Conservation (phyloP, 352 stramenopile genomes). For the Halophytophthora batemanensis region DNA sequence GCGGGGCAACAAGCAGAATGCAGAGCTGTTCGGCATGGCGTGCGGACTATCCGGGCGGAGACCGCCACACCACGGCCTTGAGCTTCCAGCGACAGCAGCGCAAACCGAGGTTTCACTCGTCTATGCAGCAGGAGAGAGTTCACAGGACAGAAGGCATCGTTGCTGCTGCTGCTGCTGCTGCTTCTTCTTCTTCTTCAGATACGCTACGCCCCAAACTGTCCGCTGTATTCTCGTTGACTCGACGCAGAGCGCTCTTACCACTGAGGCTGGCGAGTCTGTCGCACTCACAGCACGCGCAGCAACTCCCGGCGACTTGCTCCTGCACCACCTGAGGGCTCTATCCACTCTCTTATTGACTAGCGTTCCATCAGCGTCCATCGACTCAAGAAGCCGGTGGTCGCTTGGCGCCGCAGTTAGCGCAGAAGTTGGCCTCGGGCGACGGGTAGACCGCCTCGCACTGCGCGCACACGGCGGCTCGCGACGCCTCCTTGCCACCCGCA, state of each 20-base stretch:
- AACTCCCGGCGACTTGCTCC: too few relatives aligned
- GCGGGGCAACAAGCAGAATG: background rate
- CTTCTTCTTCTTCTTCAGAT: too few relatives aligned
- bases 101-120: too few relatives aligned
- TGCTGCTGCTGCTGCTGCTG: too few relatives aligned
- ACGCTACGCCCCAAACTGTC: too few relatives aligned
- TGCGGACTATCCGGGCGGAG: too few relatives aligned
- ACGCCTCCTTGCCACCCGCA: constrained; percentile 1
- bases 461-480: constrained; percentile 23
- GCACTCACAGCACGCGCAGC: background rate
- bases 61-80: too few relatives aligned
- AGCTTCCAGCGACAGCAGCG: too few relatives aligned
- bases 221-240: too few relatives aligned
- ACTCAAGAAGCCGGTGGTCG: constrained; percentile 26
- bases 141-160: too few relatives aligned
- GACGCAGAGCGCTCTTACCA: background rate
- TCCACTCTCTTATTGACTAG: constrained; percentile 9
- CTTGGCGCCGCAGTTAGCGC: constrained; percentile 67
- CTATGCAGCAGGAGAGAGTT: too few relatives aligned
- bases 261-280: background rate
- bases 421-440: constrained; percentile 63
- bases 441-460: constrained; percentile 44
- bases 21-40: background rate
- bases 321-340: background rate
- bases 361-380: background rate